Conservation (phyloP, 2,329 filamentous ascomycete species). For the Pyrenochaeta sp. region DNA sequence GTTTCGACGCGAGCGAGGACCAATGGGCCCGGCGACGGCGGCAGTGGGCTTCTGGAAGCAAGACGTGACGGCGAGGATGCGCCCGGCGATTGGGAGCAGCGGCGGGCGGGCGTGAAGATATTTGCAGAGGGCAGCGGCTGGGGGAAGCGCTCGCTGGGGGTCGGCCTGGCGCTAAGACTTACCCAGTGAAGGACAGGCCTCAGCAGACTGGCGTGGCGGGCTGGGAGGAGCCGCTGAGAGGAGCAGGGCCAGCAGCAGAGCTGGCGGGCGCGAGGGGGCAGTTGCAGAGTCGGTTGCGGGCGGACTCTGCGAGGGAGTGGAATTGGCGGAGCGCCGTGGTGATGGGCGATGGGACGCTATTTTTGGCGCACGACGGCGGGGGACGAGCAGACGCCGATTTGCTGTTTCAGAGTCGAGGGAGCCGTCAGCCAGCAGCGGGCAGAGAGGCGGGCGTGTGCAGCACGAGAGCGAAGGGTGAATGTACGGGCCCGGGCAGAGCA, state of each 20-base stretch:
- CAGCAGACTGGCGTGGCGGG: slow-evolving; percentile 17
- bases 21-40: slow-evolving; percentile 39
- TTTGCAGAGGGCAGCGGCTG: slow-evolving; percentile 40
- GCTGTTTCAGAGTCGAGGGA: slow-evolving; percentile 36
- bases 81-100: slow-evolving; percentile 32
- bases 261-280: slow-evolving; percentile 12
- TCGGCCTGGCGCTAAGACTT: slow-evolving; percentile 47
- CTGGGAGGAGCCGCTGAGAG: slow-evolving; percentile 14
- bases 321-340: slow-evolving; percentile 20
- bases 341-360: slow-evolving; percentile 29
- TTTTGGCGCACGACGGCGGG: slow-evolving; percentile 34
- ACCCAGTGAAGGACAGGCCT: slow-evolving; percentile 40
- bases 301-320: slow-evolving; percentile 6
- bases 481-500: slow-evolving; percentile 4
- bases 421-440: slow-evolving; percentile 16
- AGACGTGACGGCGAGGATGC: slow-evolving; percentile 10
- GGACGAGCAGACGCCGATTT: slow-evolving; percentile 34
- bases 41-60: slow-evolving; percentile 33
- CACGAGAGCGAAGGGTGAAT: no score
- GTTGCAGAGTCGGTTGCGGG: slow-evolving; percentile 12
- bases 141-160: slow-evolving; percentile 43
- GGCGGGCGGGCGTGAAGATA: slow-evolving; percentile 28
- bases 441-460: not conserved
- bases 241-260: slow-evolving; percentile 7
- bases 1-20: slow-evolving; percentile 22